Percentiles rank a stretch among this genome's conserved stretches.
These are phyloP conservation scores for Orbilia oligospora DNA, from an alignment of 2,329 filamentous ascomycete species.

Conservation along the genomic window DNA sequence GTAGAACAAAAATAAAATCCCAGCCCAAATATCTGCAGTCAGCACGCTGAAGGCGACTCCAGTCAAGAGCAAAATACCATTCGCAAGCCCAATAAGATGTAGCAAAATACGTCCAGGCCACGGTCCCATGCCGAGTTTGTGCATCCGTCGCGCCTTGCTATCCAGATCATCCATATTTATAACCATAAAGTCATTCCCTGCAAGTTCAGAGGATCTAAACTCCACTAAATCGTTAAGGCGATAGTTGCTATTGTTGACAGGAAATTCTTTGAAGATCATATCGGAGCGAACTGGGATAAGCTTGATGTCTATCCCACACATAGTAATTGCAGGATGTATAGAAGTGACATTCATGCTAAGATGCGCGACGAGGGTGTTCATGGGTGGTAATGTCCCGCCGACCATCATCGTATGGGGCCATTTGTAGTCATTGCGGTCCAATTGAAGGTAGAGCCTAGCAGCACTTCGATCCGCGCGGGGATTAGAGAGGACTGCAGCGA, in stretches of 20 bases:
- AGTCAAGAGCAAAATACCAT: conserved; percentile 63
- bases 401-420: conserved; percentile 66
- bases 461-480: conserved; percentile 65
- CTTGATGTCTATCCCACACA: conserved; percentile 65
- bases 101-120: conserved; percentile 61
- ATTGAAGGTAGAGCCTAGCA: conserved; percentile 65
- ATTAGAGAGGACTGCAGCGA: conserved; percentile 65
- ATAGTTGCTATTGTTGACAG: conserved; percentile 65
- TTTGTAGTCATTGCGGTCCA: conserved; percentile 64
- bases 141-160: conserved; percentile 21
- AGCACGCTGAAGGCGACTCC: conserved; percentile 64
- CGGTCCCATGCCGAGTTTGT: conserved; percentile 40
- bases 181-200: conserved; percentile 65
- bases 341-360: conserved; percentile 63
- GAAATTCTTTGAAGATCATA: conserved; percentile 65
- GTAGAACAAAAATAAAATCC: conserved; percentile 65
- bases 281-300: conserved; percentile 65
- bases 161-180: conserved; percentile 63
- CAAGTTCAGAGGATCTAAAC: conserved; percentile 62
- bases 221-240: conserved; percentile 65
- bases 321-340: conserved; percentile 64
- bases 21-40: conserved; percentile 65
- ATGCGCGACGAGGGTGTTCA: conserved; percentile 66
- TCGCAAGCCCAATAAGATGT: conserved; percentile 63
- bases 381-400: conserved; percentile 65